Percentiles rank a stretch among this genome's conserved stretches.
These are phyloP conservation scores for Penicillium corylophilum DNA, from an alignment of 2,329 filamentous ascomycete species.

Conservation along the genomic window DNA sequence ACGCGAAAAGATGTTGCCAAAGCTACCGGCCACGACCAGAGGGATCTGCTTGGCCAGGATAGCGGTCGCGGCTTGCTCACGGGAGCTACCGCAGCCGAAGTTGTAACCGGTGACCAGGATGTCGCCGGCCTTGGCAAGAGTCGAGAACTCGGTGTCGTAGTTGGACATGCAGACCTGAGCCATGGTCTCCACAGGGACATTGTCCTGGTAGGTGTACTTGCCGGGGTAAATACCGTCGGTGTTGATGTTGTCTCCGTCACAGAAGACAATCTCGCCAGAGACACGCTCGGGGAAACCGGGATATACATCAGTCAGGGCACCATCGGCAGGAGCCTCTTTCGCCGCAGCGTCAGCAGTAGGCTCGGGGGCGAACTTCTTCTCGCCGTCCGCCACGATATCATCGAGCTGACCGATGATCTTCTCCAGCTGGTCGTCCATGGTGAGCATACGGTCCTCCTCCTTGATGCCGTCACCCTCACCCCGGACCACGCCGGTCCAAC, in stretches of 20 bases:
- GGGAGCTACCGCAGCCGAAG: conserved; percentile 78
- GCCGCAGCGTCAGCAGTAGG: conserved; percentile 7
- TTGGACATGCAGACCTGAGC: conserved; percentile 90
- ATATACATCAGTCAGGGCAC: conserved; percentile 63
- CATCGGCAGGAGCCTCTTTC: conserved; percentile 17
- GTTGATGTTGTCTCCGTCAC: conserved; percentile 81
- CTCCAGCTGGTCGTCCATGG: conserved; percentile 68
- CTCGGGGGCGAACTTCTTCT: conserved; percentile 45
- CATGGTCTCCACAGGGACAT: conserved; percentile 75
- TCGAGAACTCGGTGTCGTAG: conserved; percentile 73
- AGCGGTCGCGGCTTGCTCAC: conserved; percentile 87
- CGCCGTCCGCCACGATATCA: conserved; percentile 55
- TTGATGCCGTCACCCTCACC: conserved; percentile 69
- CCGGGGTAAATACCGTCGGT: conserved; percentile 92
- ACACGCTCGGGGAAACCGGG: conserved; percentile 85
- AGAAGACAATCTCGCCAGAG: conserved; percentile 83
- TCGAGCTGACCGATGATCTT: conserved; percentile 70
- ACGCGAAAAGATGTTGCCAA: conserved; percentile 41
- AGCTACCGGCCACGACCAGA: conserved; percentile 38
- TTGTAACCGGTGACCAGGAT: conserved; percentile 85
- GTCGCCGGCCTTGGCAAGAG: conserved; percentile 66
- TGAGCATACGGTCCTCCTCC: conserved; percentile 64
- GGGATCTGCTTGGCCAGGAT: conserved; percentile 45
- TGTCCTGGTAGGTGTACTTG: conserved; percentile 89
- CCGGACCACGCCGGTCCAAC: conserved; percentile 59